Evolutionary conservation across 2,329 filamentous ascomycete species (phyloP), one percentile per base, ranked within the genome.

Genomic region (Xylariaceae sp.): DNA sequence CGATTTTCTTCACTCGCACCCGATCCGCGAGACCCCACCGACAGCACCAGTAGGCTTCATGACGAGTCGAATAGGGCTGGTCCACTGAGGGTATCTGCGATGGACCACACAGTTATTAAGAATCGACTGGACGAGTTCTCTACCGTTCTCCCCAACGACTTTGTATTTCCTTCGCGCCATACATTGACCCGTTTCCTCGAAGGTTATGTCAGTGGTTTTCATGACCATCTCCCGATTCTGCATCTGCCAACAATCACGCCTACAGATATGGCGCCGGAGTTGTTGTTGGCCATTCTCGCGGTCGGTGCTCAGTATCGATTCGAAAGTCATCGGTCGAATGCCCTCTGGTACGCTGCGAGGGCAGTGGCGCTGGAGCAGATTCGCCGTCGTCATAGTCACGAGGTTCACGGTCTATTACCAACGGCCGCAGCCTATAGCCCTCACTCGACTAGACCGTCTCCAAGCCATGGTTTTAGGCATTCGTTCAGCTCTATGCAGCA

Each of bases 101-200:
- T 75, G 58, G 83, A 85, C 63, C 80, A 85, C 66, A 77, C 75
- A 3, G 73, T 78, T 9, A 84, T 87, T 57, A 81, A 82, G 67
- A 82, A 77, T 57, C 78, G 82, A n/a, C 72, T 88, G 0, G 79
- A 83, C 17, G 83, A 86, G 61, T 88, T 87, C 63, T 82, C 82
- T 0, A 76, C 79, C 0, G 80, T 86, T 3, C 71, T 88, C 18
- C 82, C 85, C 0, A 76, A 74, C 55, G 83, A 85, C 65, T 90
- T 90, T 64, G 79, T 84, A 2, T 82, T 90, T 53, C 87, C 88
- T 1, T 89, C 87, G 3, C 81, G 87, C 2, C 81, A 89, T 64
- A 88, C 88, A 0, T 71, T 90, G 34, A 86, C 84, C 2, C 76
- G 88, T 39, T 90, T 89, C 62, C 73, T 90, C 37, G 86, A 88